A percentile compares a stretch with the other conserved stretches of the same genome.
These are phyloP conservation scores for Verticillium nonalfalfae DNA, from an alignment of 2,329 filamentous ascomycete species.

Conservation along the genomic window DNA sequence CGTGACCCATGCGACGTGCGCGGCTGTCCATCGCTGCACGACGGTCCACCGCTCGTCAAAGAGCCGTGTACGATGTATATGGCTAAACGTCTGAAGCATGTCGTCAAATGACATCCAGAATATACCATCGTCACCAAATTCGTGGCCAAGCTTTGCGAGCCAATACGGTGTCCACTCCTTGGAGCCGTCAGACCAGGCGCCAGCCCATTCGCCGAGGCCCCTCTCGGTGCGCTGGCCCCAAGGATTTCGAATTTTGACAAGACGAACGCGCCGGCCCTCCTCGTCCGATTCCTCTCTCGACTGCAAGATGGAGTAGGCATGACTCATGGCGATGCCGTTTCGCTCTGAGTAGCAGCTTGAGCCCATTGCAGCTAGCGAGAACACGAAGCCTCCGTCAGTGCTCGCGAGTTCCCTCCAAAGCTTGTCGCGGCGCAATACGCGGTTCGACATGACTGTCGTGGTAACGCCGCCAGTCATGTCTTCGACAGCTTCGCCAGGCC, in stretches of 20 bases:
- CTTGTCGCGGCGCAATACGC: slow-evolving; percentile 58
- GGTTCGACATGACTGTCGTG: slow-evolving; percentile 46
- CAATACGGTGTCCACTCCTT: slow-evolving; percentile 80
- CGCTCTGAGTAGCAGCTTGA: slow-evolving; percentile 19
- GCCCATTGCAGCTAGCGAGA: slow-evolving; percentile 32
- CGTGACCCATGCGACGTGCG: slow-evolving; percentile 35
- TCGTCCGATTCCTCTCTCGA: slow-evolving; percentile 37
- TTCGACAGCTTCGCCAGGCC: slow-evolving; percentile 45
- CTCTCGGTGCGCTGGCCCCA: slow-evolving; percentile 53
- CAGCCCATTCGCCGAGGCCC: slow-evolving; percentile 56
- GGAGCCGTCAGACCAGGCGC: slow-evolving; percentile 70
- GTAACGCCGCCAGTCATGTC: slow-evolving; percentile 51
- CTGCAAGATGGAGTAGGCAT: slow-evolving; percentile 46
- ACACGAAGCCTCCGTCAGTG: slow-evolving; percentile 62
- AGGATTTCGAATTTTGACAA: slow-evolving; percentile 53
- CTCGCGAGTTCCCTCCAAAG: slow-evolving; percentile 66
- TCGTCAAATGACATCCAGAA: slow-evolving; percentile 57
- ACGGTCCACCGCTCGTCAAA: slow-evolving; percentile 43
- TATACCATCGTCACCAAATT: slow-evolving; percentile 70
- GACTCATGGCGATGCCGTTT: slow-evolving; percentile 35
- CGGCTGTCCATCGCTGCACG: slow-evolving; percentile 35
- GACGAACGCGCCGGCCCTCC: slow-evolving; percentile 27
- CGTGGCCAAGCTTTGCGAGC: slow-evolving; percentile 65
- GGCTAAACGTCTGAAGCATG: slow-evolving; percentile 51
- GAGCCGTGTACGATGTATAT: slow-evolving; percentile 51